Conservation (phyloP, 148 eudicot genomes). For the Amaranthus hypochondriacus region DNA sequence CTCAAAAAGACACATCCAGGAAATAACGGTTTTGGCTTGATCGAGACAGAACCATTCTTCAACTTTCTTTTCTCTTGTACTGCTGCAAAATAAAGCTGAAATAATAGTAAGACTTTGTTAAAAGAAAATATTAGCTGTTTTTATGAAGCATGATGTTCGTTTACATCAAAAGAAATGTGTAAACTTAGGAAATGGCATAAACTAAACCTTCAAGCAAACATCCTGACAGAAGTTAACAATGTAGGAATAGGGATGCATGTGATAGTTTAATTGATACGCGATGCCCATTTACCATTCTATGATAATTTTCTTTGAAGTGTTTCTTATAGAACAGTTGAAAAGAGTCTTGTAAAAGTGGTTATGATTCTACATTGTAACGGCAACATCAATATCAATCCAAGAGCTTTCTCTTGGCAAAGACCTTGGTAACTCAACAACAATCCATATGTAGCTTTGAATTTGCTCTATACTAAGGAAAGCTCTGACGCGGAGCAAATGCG, state of each 20-base stretch:
- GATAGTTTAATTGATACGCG: not conserved
- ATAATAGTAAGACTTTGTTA: slow-evolving; percentile 20
- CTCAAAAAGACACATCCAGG: slow-evolving; percentile 77
- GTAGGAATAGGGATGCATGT: not conserved
- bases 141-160: not conserved
- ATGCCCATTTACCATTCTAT: not conserved
- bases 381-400: not conserved
- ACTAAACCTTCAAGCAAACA: slow-evolving; percentile 1
- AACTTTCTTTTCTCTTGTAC: slow-evolving; percentile 69
- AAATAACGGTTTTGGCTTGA: slow-evolving; percentile 68
- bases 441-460: too few species aligned
- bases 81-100: slow-evolving; percentile 75
- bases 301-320: not conserved
- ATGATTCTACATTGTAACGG: not conserved
- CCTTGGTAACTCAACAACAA: not conserved
- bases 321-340: not conserved
- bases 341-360: not conserved
- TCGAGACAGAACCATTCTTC: slow-evolving; percentile 66
- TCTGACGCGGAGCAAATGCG: too few species aligned
- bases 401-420: not conserved
- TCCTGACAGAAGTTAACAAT: not conserved
- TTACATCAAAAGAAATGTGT: not conserved
- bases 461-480: too few species aligned
- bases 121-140: not conserved
- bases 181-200: not conserved